These are phyloP conservation scores for Jamesozyma gamospora DNA, from an alignment of 805 yeast genomes.

Conservation along the genomic window DNA sequence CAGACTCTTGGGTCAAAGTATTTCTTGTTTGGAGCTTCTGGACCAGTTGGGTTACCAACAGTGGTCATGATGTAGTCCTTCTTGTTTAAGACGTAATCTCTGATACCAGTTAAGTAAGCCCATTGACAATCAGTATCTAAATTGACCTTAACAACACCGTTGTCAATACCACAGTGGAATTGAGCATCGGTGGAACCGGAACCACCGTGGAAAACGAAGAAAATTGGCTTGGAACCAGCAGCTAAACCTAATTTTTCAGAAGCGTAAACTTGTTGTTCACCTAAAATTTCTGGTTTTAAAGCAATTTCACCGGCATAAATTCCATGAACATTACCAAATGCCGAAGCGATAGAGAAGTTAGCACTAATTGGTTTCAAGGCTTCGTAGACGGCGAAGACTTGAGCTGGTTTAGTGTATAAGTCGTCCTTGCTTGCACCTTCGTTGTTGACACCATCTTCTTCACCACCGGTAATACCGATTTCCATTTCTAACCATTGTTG, in stretches of 20 bases:
- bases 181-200: conserved; percentile 93
- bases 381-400: conserved; percentile 83
- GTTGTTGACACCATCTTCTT: conserved; percentile 99
- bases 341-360: conserved; percentile 98
- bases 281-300: conserved; percentile 85
- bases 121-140: conserved; percentile 98
- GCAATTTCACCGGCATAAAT: conserved; percentile 98
- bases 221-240: conserved; percentile 57
- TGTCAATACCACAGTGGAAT: conserved; percentile 79
- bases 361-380: conserved; percentile 87
- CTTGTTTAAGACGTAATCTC: conserved; percentile 93
- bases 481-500: conserved; percentile 99
- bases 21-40: conserved; percentile 98
- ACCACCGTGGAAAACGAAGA: conserved; percentile 99
- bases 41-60: conserved; percentile 99
- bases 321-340: conserved; percentile 99
- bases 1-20: conserved; percentile 99
- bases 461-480: conserved; percentile 99
- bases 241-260: conserved; percentile 48
- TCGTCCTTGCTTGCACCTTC: conserved; percentile 79
- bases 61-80: conserved; percentile 82
- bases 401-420: conserved; percentile 91
- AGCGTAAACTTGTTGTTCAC: conserved; percentile 91
- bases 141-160: conserved; percentile 98
- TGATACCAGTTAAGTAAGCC: conserved; percentile 94